Evolutionary conservation across 805 yeast genomes (phyloP), one percentile per base, ranked within the genome.

Genomic region (Zygoascus tannicola): DNA sequence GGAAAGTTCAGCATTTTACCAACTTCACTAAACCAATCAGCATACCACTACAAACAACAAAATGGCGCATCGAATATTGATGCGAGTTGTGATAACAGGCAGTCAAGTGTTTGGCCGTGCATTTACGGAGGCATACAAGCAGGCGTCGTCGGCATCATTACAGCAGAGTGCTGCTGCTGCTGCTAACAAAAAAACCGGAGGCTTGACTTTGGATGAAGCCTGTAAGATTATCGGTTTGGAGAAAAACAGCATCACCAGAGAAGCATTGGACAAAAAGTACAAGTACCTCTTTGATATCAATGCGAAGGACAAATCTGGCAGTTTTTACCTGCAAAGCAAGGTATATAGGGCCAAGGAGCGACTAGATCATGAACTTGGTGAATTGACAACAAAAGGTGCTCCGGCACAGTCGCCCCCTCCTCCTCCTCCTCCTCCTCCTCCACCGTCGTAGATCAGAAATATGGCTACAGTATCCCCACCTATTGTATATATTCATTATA

Each of bases 71-170:
- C 78, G 97, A 70, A 74, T 94, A 46, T 59, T 90, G 44, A 85
- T 85, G 51, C 90, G 85, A 64, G 95, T 92, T 51, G 74, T 87
- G 40, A 76, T 88, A 57, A 88, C 97, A 7, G 97, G 97, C 45
- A 94, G 97, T 3, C 81, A 85, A 54, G 97, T 90, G 23, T 87
- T 92, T 59, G 97, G 97, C 45, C 77, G 85, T 55, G 98, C 98
- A 0, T 92, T 92, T 62, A 74, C 86, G n/a, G 95, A 87, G 62
- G 97, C 98, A 0, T 92, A 90, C 71, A 83, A 81, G 57, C 97
- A 92, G 67, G 96, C 97, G 15, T 85, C 90, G 42, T 88, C 88
- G 44, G 79, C 94, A n/a, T 86, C 90, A 2, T 75, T 85, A 22
- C 77, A 77, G 53, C 70, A 82, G 18, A 73, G 78, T 4, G 63